Evolutionary conservation across 2,329 filamentous ascomycete species (phyloP).

Genomic region (Zopfia rhizophila): DNA sequence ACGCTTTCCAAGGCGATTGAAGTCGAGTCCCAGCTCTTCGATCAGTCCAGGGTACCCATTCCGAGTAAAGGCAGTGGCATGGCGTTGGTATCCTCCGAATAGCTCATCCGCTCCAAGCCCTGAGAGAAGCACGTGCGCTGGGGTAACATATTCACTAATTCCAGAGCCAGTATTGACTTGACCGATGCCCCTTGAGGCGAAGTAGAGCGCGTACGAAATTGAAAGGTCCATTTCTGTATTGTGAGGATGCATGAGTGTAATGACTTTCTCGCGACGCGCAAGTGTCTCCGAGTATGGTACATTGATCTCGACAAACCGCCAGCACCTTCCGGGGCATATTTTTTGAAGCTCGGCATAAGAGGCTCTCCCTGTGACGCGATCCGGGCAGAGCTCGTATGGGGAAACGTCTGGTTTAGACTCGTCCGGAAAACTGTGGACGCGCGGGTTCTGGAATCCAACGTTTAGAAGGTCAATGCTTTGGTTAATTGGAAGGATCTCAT

Average conservation of each 20-base stretch:
- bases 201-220: conserved; percentile 93
- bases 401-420: conserved; percentile 34
- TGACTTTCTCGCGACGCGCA: conserved; percentile 73
- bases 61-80: conserved; percentile 78
- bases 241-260: conserved; percentile 86
- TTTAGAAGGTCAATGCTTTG: conserved; percentile 90
- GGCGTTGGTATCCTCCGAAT: conserved; percentile 91
- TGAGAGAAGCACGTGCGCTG: conserved; percentile 85
- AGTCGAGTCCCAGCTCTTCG: conserved; percentile 85
- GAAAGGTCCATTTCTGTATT: conserved; percentile 99
- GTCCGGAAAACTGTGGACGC: conserved; percentile 58
- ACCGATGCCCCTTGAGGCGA: conserved; percentile 82
- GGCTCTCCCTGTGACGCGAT: conserved; percentile 84
- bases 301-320: conserved; percentile 89
- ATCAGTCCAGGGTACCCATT: conserved; percentile 76
- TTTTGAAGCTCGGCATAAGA: conserved; percentile 78
- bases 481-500: conserved; percentile 75
- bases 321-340: conserved; percentile 75
- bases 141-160: conserved; percentile 76
- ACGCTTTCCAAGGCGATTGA: conserved; percentile 86
- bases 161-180: conserved; percentile 45
- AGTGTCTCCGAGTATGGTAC: conserved; percentile 81
- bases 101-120: conserved; percentile 96
- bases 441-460: conserved; percentile 96
- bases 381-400: conserved; percentile 85